Percentiles rank a stretch among this genome's conserved stretches.
Evolutionary conservation across 345 rosid species (phyloP).

Genomic region (Garcia nutans): DNA sequence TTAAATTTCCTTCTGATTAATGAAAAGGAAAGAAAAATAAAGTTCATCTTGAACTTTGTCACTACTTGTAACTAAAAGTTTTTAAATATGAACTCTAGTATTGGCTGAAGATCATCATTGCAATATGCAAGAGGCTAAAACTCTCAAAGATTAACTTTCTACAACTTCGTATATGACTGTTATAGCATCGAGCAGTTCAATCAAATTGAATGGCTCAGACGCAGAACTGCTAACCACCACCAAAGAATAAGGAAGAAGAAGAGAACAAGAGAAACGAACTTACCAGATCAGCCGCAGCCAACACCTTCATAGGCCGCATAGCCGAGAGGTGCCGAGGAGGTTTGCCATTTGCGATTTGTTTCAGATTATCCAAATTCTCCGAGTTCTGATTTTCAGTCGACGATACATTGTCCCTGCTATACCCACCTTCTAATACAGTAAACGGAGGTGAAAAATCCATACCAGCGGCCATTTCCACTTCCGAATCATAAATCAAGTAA

Average conservation of each 20-base stretch:
- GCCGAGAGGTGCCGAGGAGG: constrained; percentile 70
- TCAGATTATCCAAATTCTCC: constrained; percentile 47
- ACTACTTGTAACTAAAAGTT: not conserved
- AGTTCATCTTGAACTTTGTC: not conserved
- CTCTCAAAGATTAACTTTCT: not conserved
- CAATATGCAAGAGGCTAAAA: not conserved
- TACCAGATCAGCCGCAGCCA: constrained; percentile 54
- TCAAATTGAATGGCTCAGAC: not conserved
- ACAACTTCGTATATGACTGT: no score
- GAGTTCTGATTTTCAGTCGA: constrained; percentile 38
- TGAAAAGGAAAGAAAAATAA: not conserved
- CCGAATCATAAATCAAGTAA: constrained; percentile 39
- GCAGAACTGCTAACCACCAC: not conserved
- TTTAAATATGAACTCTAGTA: not conserved
- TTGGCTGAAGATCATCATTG: not conserved
- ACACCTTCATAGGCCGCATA: constrained; percentile 44
- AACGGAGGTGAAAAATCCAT: constrained; percentile 60
- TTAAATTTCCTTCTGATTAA: not conserved
- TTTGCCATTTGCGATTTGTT: constrained; percentile 53
- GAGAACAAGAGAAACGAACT: constrained; percentile 5
- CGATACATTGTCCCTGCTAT: constrained; percentile 36
- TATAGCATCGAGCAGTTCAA: not conserved
- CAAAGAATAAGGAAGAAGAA: not conserved
- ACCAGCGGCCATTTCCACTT: constrained; percentile 48
- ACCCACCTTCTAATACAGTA: constrained; percentile 49